Evolutionary conservation across 2,329 filamentous ascomycete genomes (phyloP), one percentile per base, ranked within the genome.

Genomic region (Hortaea sp.): DNA sequence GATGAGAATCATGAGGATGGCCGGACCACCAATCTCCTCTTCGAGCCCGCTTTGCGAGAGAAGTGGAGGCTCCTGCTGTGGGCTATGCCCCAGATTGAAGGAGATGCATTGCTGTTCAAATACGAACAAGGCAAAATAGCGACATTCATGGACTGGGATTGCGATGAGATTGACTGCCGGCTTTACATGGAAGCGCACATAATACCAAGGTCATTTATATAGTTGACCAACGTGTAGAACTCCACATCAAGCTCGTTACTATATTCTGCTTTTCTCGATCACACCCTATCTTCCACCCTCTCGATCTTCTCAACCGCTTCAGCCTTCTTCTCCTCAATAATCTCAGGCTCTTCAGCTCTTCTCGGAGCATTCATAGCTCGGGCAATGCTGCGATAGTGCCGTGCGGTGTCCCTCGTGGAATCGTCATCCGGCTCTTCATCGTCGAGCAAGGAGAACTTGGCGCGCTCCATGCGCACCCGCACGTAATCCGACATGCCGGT

Each of bases 401-500:
- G 45, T 12, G 30, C 11, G 7, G 31, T 39, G 30, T 46, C 44
- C 20, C 20, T 20, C 9, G 7, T 35, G 32, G 9, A 9, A 9
- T 35, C 9, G 9, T 35, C 32, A 4, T 28, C 20, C 5, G 34
- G 42, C 20, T 46, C 47, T n/a, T 50, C 49, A 13, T 52, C 47
- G 12, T 52, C 39, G 5, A 54, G 46, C 10, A 57, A 20, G n/a
- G 47, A 38, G 41, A 58, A 56, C 2, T 49, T 47, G 2, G 53
- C 53, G 10, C 56, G 39, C 44, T 54, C 49, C 28, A 60, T 52
- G 20, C 56, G 46, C 13, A 48, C 49, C 5, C 51, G 46, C 6
- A 74, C 63, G 6, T 70, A 66, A 0, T 66, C 61, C 0, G 65
- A 66, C 62, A 78, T 64, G 5, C 70, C 70, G 1, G 72, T 69